phyloP scores from a whole-genome alignment of 805 yeast genomes.

The Hanseniaspora occidentalis region DNA sequence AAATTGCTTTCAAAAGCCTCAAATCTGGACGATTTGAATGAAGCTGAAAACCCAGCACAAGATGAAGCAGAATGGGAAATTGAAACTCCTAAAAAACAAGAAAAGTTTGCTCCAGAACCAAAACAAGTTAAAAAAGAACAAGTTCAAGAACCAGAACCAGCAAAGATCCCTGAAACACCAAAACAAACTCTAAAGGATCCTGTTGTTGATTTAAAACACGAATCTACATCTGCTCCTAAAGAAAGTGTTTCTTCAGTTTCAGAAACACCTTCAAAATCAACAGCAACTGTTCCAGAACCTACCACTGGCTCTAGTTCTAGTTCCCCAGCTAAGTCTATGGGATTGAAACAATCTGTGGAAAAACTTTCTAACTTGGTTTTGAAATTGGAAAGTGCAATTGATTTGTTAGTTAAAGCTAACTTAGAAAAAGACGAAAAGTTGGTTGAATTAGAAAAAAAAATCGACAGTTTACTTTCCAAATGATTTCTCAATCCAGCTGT shows the following conservation, averaged over 20 bases:
- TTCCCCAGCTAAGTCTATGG: conserved; percentile 43
- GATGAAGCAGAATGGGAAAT: conserved; percentile 17
- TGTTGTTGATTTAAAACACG: conserved; percentile 14
- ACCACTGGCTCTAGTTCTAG: conserved; percentile 14
- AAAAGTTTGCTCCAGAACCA: background rate
- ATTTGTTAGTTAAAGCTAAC: conserved; percentile 38
- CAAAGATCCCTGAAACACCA: conserved; percentile 8
- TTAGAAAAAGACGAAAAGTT: conserved; percentile 56
- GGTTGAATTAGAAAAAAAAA: conserved; percentile 43
- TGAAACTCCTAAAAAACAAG: conserved; percentile 1
- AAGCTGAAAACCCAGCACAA: conserved; percentile 25
- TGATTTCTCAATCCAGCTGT: conserved; percentile 6
- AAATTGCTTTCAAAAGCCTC: conserved; percentile 20
- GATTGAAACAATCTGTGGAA: conserved; percentile 61
- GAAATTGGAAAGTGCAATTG: conserved; percentile 43
- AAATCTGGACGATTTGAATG: conserved; percentile 18
- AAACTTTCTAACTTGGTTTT: conserved; percentile 47
- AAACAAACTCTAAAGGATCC: conserved; percentile 9
- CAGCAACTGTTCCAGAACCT: conserved; percentile 4
- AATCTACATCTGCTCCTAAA: background rate
- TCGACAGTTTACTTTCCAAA: conserved; percentile 40
- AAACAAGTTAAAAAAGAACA: conserved; percentile 2
- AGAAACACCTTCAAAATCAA: background rate
- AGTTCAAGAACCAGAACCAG: conserved; percentile 9
- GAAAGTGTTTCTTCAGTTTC: background rate